Percentiles rank a stretch among this genome's conserved stretches.
phyloP scores from a whole-genome alignment of 2,329 filamentous ascomycete species.

The Claviceps pazoutovae region DNA sequence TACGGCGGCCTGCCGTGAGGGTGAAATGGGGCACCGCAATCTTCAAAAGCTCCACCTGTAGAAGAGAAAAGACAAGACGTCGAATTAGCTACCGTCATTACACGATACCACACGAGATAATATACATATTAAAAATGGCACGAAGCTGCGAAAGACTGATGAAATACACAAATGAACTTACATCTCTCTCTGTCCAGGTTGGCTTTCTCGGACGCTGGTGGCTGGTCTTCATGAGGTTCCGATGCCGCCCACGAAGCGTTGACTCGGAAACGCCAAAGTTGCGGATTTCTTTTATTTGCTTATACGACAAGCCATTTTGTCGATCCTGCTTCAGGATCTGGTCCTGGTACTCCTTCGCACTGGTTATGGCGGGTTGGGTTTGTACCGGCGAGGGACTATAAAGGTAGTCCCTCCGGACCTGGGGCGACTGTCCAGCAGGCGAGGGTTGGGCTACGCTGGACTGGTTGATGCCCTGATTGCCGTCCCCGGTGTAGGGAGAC shows the following conservation, averaged over 20 bases:
- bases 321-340: conserved; percentile 40
- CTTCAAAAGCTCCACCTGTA: conserved; percentile 30
- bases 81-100: background rate
- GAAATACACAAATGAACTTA: conserved; percentile 25
- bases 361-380: background rate
- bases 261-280: conserved; percentile 52
- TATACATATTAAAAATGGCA: too few relatives aligned
- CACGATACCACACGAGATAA: too few relatives aligned
- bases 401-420: too few relatives aligned
- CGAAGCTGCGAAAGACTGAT: background rate
- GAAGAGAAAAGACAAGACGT: conserved; percentile 7
- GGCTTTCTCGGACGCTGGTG: conserved; percentile 51
- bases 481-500: too few relatives aligned
- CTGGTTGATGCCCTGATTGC: too few relatives aligned
- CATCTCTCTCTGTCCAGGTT: conserved; percentile 48
- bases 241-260: conserved; percentile 54
- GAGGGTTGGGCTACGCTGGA: too few relatives aligned
- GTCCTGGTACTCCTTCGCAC: conserved; percentile 15
- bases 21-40: conserved; percentile 21
- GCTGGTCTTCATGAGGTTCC: conserved; percentile 50
- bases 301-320: conserved; percentile 45
- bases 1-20: conserved; percentile 25
- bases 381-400: too few relatives aligned
- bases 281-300: conserved; percentile 42
- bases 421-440: too few relatives aligned